phyloP scores from a whole-genome alignment of 2,329 filamentous ascomycete species.

The Aspergillus piperis region DNA sequence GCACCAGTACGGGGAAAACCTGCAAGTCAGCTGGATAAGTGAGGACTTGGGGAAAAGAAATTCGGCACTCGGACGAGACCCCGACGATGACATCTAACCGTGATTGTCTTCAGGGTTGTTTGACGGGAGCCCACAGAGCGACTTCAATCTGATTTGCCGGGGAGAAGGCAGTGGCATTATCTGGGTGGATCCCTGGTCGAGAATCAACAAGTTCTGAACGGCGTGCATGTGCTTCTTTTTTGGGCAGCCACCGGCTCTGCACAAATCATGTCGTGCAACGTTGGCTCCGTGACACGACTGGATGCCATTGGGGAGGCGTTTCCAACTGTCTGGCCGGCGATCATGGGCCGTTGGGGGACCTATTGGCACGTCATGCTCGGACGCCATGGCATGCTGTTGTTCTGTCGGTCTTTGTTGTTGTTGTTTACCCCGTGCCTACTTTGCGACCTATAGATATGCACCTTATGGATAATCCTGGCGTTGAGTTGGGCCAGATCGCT shows the following conservation, averaged over 20 bases:
- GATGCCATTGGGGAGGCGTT: conserved; percentile 14
- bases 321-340: conserved; percentile 14
- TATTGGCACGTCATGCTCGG: conserved; percentile 24
- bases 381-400: conserved; percentile 19
- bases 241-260: conserved; percentile 28
- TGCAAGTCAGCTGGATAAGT: not conserved
- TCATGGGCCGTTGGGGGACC: conserved; percentile 10
- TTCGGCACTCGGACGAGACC: conserved; percentile 9
- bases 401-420: conserved; percentile 8
- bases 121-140: conserved; percentile 18
- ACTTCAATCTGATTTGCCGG: conserved; percentile 20
- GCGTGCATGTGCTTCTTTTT: conserved; percentile 21
- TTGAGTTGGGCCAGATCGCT: conserved; percentile 13
- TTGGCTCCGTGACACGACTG: conserved; percentile 19
- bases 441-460: conserved; percentile 1
- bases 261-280: conserved; percentile 27
- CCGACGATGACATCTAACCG: conserved; percentile 13
- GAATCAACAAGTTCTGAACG: conserved; percentile 19
- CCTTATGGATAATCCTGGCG: not conserved
- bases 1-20: conserved; percentile 8
- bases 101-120: conserved; percentile 18
- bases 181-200: conserved; percentile 22
- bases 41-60: too few species aligned
- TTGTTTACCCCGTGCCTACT: conserved; percentile 2
- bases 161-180: conserved; percentile 19